Conservation (phyloP, 257 asterid species). For the Ballota nigra region DNA sequence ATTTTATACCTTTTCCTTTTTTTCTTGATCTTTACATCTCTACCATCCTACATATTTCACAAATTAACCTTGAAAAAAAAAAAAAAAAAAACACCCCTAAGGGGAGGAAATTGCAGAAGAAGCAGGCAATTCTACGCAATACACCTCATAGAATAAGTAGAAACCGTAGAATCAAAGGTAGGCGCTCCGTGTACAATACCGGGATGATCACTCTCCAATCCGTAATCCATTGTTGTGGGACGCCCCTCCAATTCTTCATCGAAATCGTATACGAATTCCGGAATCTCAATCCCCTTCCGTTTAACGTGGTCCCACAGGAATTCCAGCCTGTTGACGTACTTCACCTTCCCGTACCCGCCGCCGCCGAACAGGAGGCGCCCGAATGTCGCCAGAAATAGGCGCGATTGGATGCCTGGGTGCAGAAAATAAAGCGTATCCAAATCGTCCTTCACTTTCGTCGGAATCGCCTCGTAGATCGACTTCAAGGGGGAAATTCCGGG, state of each 20-base stretch:
- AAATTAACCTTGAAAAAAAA: not conserved
- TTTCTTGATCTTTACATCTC: not conserved
- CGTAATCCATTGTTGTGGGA: conserved; percentile 48
- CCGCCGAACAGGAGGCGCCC: conserved; percentile 59
- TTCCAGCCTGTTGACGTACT: conserved; percentile 60
- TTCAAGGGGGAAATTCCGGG: conserved; percentile 61
- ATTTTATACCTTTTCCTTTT: not conserved
- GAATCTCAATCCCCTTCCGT: conserved; percentile 61
- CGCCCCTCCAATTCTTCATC: conserved; percentile 64
- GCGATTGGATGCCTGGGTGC: conserved; percentile 77
- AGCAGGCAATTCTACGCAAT: conserved; percentile 44
- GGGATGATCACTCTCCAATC: conserved; percentile 83
- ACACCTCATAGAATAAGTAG: conserved; percentile 75
- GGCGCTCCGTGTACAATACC: conserved; percentile 28
- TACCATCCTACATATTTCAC: not conserved
- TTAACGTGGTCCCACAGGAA: conserved; percentile 60
- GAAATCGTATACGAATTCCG: conserved; percentile 71
- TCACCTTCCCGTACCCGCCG: conserved; percentile 52
- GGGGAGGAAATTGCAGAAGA: not conserved
- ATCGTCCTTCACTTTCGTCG: conserved; percentile 37
- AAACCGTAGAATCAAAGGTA: conserved; percentile 36
- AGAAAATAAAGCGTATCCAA: conserved; percentile 62
- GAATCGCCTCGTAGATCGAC: conserved; percentile 54
- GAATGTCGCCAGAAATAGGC: conserved; percentile 72
- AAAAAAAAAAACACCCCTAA: not conserved